Percentiles rank a stretch among this genome's conserved stretches.
Evolutionary conservation across 495 filamentous ascomycete genomes (phyloP).

Genomic region (Hypoxylon crocopeplum): DNA sequence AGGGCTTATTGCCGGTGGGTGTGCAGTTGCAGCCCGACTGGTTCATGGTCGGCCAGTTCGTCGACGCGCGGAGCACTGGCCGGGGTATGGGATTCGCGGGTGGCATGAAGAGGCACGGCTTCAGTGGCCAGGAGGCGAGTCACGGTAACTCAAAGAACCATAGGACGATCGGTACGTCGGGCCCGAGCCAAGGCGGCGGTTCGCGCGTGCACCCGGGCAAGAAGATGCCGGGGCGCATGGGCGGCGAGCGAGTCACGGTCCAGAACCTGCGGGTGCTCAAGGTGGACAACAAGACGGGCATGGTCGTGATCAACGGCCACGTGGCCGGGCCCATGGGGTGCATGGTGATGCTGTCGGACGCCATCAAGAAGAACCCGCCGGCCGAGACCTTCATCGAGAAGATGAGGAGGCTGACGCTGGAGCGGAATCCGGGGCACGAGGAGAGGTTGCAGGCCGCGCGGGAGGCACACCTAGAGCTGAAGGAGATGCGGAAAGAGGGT

Average conservation of each 20-base stretch:
- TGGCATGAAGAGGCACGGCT: slow-evolving; percentile 96
- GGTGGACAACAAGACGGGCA: slow-evolving; percentile 82
- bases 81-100: slow-evolving; percentile 92
- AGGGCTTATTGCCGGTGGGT: slow-evolving; percentile 76
- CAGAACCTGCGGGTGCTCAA: slow-evolving; percentile 90
- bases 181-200: slow-evolving; percentile 88
- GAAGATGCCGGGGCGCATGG: slow-evolving; percentile 97
- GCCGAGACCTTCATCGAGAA: slow-evolving; percentile 54
- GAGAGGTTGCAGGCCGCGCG: slow-evolving; percentile 47
- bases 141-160: slow-evolving; percentile 95
- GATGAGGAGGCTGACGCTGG: slow-evolving; percentile 40
- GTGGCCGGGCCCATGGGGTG: slow-evolving; percentile 86
- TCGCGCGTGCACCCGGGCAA: slow-evolving; percentile 93
- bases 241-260: slow-evolving; percentile 79
- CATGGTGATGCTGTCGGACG: slow-evolving; percentile 85
- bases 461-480: slow-evolving; percentile 48
- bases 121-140: slow-evolving; percentile 83
- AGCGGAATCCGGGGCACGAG: slow-evolving; percentile 50
- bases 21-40: slow-evolving; percentile 77
- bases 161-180: slow-evolving; percentile 84
- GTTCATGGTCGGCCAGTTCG: slow-evolving; percentile 89
- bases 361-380: slow-evolving; percentile 89
- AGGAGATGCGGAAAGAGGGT: slow-evolving; percentile 49
- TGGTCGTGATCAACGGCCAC: slow-evolving; percentile 85
- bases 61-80: slow-evolving; percentile 80